These are phyloP conservation scores for Lathyrus tuberosus DNA, from an alignment of 306 rosid genomes.

Conservation along the genomic window DNA sequence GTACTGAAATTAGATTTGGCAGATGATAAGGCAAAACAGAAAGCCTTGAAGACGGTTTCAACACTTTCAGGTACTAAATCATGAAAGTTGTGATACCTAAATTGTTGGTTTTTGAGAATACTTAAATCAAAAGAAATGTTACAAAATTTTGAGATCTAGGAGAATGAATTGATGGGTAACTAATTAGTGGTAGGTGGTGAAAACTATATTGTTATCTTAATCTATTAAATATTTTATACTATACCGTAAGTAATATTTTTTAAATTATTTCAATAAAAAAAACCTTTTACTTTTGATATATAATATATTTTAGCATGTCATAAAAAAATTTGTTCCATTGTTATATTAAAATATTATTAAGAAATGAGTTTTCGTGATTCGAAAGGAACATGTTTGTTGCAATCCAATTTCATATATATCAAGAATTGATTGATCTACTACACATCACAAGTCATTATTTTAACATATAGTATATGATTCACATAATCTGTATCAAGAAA, in stretches of 20 bases:
- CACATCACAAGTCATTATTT: neutral
- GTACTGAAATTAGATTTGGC: constrained; percentile 75
- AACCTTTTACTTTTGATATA: constrained; percentile 2
- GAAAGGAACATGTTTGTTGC: constrained; percentile 35
- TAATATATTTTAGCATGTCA: constrained; percentile 26
- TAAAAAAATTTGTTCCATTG: neutral
- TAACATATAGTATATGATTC: neutral
- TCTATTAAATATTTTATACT: neutral
- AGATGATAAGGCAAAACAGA: constrained; percentile 85
- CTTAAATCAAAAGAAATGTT: constrained; percentile 35
- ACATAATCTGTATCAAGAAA: neutral
- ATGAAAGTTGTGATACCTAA: neutral
- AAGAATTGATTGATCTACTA: no score
- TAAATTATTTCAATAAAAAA: no score
- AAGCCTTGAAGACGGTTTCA: constrained; percentile 86
- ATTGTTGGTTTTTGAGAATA: constrained; percentile 25
- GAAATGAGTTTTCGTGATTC: constrained; percentile 40
- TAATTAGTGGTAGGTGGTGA: constrained; percentile 17
- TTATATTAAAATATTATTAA: constrained; percentile 25
- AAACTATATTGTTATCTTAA: neutral
- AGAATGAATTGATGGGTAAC: constrained; percentile 28
- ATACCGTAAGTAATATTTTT: no score
- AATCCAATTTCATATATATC: neutral
- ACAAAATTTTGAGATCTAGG: constrained; percentile 37
- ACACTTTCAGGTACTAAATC: constrained; percentile 74